Base-by-base conservation (phyloP, 2,329 filamentous ascomycete genomes). In the Aspergillus sp. region DNA sequence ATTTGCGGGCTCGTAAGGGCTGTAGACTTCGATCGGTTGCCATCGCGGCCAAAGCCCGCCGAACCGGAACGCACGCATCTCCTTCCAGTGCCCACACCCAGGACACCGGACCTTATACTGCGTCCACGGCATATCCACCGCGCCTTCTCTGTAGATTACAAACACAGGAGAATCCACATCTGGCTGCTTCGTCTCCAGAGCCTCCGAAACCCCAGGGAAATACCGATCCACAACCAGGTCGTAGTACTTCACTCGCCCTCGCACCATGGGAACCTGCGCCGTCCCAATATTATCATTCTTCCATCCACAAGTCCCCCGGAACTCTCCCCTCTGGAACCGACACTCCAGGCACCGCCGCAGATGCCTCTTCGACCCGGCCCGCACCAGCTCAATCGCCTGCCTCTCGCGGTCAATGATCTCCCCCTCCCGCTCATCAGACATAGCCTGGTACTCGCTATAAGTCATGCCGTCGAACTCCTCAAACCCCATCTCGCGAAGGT, bases 221-320 rank as follows among this genome's bases (percentile, higher is more conserved):
- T 52, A 52, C 11, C 50, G 50, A 23, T 52, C 50, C 4, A 52
- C 27, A 1, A 21, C 11, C n/a, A 40, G 44, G 6, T 40, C 50
- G 8, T 35, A 52, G 9, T 4, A 33, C 40, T 35, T 19, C 12
- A 23, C 40, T 33, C 50, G 9, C 15, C 50, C 50, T 2, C 8
- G 11, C 9, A 45, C 40, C 6, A 52, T 52, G 1, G 50, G 50
- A 3, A 45, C 27, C 5, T 23, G 35, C 3, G 19, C 7, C 3
- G 50, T 52, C 11, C 50, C 50, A 15, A 23, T 6, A 4, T 40
- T 27, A n/a, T 4, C 23, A 4, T 11, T 15, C 4, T 3, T 15
- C 11, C 48, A n/a, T 2, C 19, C 21, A 12, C 48, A 50, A 1
- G 27, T 11, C 11, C 48, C 48, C 2, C 7, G 0, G 3, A 52